Percentiles rank a stretch among this genome's conserved stretches.
Conservation (phyloP, 345 rosid species). For the Gossypium rotundifolium region DNA sequence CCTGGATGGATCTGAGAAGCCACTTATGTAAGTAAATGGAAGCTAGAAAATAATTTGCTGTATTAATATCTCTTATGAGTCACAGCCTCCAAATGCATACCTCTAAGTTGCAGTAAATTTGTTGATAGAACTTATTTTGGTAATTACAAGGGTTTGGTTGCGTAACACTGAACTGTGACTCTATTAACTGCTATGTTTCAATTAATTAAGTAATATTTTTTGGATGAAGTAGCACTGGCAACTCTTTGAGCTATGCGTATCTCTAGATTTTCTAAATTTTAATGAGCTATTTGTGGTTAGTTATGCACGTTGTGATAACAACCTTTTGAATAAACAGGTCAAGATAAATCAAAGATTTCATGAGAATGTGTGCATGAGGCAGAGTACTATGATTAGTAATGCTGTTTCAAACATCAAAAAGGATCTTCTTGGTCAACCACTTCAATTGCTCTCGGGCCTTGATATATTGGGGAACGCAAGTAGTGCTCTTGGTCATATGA, state of each 20-base stretch:
- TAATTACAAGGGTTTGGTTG: background rate
- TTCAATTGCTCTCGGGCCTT: constrained; percentile 90
- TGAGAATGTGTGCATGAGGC: constrained; percentile 89
- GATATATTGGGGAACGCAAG: constrained; percentile 98
- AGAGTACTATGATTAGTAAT: constrained; percentile 78
- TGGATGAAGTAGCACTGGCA: background rate
- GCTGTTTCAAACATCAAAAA: constrained; percentile 74
- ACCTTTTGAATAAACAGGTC: constrained; percentile 43
- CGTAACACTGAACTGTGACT: background rate
- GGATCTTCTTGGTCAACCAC: constrained; percentile 96
- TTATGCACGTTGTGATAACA: constrained; percentile 10
- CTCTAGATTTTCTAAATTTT: background rate
- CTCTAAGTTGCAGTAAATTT: background rate
- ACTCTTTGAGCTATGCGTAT: background rate
- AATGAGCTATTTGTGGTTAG: background rate
- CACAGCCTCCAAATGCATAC: background rate
- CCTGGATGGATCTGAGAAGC: background rate
- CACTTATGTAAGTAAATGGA: background rate
- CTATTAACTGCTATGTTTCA: background rate
- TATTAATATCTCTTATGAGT: background rate
- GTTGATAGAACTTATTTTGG: background rate
- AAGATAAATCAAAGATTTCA: constrained; percentile 71
- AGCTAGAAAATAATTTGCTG: background rate
- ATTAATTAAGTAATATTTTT: background rate
- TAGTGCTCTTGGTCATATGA: constrained; percentile 99